Evolutionary conservation across 768 basidiomycete genomes (phyloP).

Genomic region (Tephrocybe rancida): DNA sequence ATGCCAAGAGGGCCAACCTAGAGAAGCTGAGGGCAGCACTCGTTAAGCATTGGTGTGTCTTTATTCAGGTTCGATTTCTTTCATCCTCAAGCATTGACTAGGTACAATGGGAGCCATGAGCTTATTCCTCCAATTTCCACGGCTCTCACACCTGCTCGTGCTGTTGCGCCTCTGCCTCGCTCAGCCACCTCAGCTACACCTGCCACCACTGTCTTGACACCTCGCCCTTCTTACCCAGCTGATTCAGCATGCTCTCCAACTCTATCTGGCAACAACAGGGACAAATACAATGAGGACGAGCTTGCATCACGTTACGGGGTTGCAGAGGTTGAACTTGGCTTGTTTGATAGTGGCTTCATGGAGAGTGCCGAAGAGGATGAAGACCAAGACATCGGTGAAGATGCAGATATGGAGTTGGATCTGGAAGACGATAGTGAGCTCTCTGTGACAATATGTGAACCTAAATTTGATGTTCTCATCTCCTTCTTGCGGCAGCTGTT

Average conservation of each 20-base stretch:
- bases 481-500: neutral
- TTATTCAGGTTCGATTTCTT: too few relatives aligned
- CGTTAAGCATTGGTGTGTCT: neutral
- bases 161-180: too few relatives aligned
- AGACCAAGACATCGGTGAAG: neutral
- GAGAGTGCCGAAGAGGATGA: neutral
- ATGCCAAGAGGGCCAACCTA: neutral
- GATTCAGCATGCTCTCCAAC: too few relatives aligned
- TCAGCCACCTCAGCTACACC: too few relatives aligned
- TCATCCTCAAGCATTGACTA: too few relatives aligned
- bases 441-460: neutral
- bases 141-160: too few relatives aligned
- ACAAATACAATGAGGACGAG: too few relatives aligned
- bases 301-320: neutral
- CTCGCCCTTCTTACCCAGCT: too few relatives aligned
- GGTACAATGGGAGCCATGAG: too few relatives aligned
- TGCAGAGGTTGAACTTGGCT: conserved; percentile 1
- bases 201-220: too few relatives aligned
- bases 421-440: conserved; percentile 2
- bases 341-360: conserved; percentile 1
- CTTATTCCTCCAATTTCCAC: too few relatives aligned
- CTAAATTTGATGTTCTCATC: neutral
- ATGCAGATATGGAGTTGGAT: neutral
- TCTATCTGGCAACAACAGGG: too few relatives aligned
- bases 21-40: neutral